Evolutionary conservation across 805 yeast genomes (phyloP), one percentile per base, ranked within the genome.

Genomic region (Spencermartinsiella europaea): DNA sequence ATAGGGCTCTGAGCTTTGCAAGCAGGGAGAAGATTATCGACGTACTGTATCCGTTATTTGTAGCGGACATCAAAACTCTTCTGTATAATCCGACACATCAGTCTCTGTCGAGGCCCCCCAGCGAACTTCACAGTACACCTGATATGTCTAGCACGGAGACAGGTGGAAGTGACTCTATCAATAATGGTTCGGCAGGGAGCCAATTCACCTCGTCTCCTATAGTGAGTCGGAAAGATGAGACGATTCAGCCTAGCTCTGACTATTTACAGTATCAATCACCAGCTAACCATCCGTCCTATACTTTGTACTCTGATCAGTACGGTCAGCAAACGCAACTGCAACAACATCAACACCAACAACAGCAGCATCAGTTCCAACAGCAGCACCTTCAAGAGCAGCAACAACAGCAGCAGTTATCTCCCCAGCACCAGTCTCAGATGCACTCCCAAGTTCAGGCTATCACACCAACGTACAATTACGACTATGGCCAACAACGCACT

Each of bases 1-100:
- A 85, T 52, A 71, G 93, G 42, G 95, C 95, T 1, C 69, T 80
- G 40, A 83, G 83, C 28, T 81, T 85, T 79, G 95, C 95, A 15
- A 83, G 83, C 64, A 72, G 82, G 52, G 93, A 85, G 62, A 84
- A 86, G 35, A 83, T 83, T 50, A 78, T 76, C 21, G 87, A 82
- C 55, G 59, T 76, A 34, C 70, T 83, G 49, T 81, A 80, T 58
- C 87, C 88, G 2, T 67, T 83, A 40, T 81, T 83, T 63, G 89
- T 84, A 33, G 74, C 83, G 45, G 91, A 85, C 62, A 83, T 85
- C 59, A 82, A 83, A 58, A 44, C 58, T 34, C 57, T 65, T 5
- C 49, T 65, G 33, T 63, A 65, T 57, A 77, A 62, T 42, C 66
- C 53, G 2, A 34, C 41, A 5, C 27, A 22, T 17, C 35, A 35